A percentile compares a stretch with the other conserved stretches of the same genome.
These are phyloP conservation scores for Coprinopsis sp. DNA, from an alignment of 768 basidiomycete species.

Conservation along the genomic window DNA sequence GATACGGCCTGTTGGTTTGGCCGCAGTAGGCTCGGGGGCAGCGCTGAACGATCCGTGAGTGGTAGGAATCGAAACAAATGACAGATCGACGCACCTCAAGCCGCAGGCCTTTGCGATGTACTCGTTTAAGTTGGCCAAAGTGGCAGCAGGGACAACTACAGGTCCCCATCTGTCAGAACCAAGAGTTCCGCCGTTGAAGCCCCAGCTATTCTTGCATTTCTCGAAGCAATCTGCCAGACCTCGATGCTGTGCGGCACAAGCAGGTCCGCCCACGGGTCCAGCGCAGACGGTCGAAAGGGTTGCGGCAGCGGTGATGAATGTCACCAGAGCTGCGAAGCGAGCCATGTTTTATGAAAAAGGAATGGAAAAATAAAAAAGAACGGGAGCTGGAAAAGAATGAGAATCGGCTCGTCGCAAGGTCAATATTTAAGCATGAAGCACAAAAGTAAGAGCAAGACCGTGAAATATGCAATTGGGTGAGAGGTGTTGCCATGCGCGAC, in stretches of 20 bases:
- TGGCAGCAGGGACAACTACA: conserved; percentile 34
- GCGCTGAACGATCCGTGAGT: neutral
- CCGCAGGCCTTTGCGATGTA: conserved; percentile 42
- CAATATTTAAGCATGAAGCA: too few species aligned
- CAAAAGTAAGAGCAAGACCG: too few species aligned
- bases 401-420: neutral
- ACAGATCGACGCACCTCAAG: conserved; percentile 9
- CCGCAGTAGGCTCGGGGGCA: neutral
- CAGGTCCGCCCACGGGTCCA: conserved; percentile 36
- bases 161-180: conserved; percentile 54
- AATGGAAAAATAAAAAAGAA: conserved; percentile 17
- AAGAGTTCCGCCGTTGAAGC: conserved; percentile 45
- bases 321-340: conserved; percentile 29
- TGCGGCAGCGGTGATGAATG: conserved; percentile 29
- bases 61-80: neutral
- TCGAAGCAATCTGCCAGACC: conserved; percentile 32
- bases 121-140: conserved; percentile 10
- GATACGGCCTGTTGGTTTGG: neutral
- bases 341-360: conserved; percentile 30
- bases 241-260: conserved; percentile 37
- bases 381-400: neutral
- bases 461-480: too few species aligned
- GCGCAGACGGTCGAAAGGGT: conserved; percentile 35
- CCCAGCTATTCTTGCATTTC: conserved; percentile 39
- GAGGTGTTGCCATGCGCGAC: too few species aligned